Conservation (phyloP, 176 grass and related monocot genomes). For the bread wheat (Triticum aestivum) region IWGSC_CS_RefSeq_v2.1 NC_057804.1:488443331-488443830, state of each 20-base stretch:
- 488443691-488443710: conserved; percentile 1
- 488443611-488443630: conserved; percentile 14
- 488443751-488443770: not conserved
- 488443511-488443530: conserved; percentile 50
- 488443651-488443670: conserved; percentile 1
- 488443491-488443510: conserved; percentile 64
- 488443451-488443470: conserved; percentile 58
- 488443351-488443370: not conserved
- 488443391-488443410: not conserved
- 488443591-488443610: conserved; percentile 40
- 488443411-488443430: conserved; percentile 38
- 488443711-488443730: conserved; percentile 13
- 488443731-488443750: not conserved
- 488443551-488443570: not conserved
- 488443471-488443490: conserved; percentile 68
- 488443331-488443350: conserved; percentile 60
- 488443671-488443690: conserved; percentile 16
- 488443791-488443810: conserved; percentile 25
- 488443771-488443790: conserved; percentile 14
- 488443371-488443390: not conserved
- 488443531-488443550: conserved; percentile 43
- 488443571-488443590: conserved; percentile 26
- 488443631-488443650: conserved; percentile 39
- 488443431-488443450: conserved; percentile 61
- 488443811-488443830: not conserved